Evolutionary conservation across 192 early-diverging fungal species (phyloP), one percentile per base, ranked within the genome.

Genomic region (Diversispora eburnea): DNA sequence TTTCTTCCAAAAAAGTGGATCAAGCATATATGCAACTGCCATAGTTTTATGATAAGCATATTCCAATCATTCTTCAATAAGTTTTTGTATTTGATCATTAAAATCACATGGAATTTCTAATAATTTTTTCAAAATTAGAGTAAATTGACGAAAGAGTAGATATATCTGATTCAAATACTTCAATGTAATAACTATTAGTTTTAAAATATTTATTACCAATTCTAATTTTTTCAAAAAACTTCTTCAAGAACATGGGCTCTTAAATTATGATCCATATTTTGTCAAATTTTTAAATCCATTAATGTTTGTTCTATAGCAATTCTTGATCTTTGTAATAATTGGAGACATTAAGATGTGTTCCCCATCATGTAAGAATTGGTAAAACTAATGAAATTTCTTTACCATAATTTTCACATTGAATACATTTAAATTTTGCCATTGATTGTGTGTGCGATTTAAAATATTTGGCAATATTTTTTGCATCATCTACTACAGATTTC

Each of bases 121-220:
- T 45, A 17, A 63, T 9, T 43, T 45, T 63, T 63, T 45, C 45
- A 45, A 63, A 46, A 46, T 63, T 33, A 15, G 17, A 45, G 13
- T 64, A 64, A 64, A 46, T 17, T 5, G 39, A n/a, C 45, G 3
- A 64, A 46, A 64, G 5, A 3, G 8, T 64, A 33, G 61, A n/a
- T 8, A 6, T 20, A 64, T 46, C 61, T 45, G 61, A 64, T 47
- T 64, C 43, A 64, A 64, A 64, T 47, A 64, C 7, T 64, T 64
- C n/a, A 64, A 45, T 19, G 1, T n/a, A 43, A 45, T 17, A 9
- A 63, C 12, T 4, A 63, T 45, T 63, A 3, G 39, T 17, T 63
- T 9, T 19, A 63, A 43, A 63, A 63, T 63, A 15, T 19, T 45
- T 42, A 17, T 13, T n/a, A n/a, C 5, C n/a, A 45, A 15, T 17